These are phyloP conservation scores for Babesia bovis DNA, from an alignment of 169 alveolate species.

Conservation along the genomic window DNA sequence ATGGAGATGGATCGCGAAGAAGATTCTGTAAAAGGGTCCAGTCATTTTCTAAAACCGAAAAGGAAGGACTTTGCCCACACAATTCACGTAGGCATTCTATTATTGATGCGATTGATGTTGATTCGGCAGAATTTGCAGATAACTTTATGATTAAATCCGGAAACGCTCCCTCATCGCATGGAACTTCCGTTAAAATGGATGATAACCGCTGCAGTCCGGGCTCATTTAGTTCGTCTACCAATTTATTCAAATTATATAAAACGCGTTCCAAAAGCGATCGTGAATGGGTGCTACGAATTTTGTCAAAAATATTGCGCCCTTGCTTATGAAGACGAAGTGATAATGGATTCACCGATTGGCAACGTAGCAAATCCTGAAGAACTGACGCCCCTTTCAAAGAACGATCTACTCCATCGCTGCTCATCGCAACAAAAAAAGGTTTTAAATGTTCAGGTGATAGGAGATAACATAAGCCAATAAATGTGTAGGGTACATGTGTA, in stretches of 20 bases:
- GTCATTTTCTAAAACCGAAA: constrained; percentile 12
- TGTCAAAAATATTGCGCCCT: constrained; percentile 19
- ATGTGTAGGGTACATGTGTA: neutral
- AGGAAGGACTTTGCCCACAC: neutral
- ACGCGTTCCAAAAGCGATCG: constrained; percentile 4
- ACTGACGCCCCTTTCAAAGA: neutral
- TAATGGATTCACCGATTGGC: constrained; percentile 39
- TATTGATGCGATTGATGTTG: constrained; percentile 7
- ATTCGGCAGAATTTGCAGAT: neutral
- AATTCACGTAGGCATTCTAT: constrained; percentile 1
- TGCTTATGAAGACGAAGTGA: constrained; percentile 28
- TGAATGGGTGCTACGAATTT: neutral
- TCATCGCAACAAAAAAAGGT: constrained; percentile 2
- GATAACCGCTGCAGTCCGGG: constrained; percentile 13
- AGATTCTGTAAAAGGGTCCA: constrained; percentile 23
- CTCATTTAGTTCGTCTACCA: constrained; percentile 14
- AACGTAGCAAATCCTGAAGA: neutral
- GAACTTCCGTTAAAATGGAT: constrained; percentile 7
- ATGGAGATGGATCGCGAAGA: neutral
- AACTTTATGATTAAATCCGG: constrained; percentile 5
- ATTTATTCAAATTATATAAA: neutral
- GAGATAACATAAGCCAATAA: neutral
- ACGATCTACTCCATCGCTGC: neutral
- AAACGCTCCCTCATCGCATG: constrained; percentile 10
- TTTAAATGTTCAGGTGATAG: neutral